Conservation (phyloP, 1,284 basidiomycete species). For the Ustilago shanxiensis region DNA sequence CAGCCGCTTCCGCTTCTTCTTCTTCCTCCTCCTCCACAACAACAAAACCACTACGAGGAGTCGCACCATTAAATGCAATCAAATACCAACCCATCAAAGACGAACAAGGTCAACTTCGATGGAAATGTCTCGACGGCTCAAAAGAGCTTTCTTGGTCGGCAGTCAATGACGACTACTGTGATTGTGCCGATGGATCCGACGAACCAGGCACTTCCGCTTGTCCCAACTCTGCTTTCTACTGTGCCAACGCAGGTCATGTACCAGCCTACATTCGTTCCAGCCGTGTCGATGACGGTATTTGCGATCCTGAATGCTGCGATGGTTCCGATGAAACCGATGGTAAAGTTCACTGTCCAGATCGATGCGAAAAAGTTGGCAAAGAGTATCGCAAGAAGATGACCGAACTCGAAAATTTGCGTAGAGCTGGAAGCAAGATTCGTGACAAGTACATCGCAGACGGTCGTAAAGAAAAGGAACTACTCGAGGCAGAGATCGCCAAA, state of each 20-base stretch:
- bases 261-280: slow-evolving; percentile 82
- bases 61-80: slow-evolving; percentile 28
- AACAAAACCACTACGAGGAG: slow-evolving; percentile 20
- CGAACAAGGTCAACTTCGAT: slow-evolving; percentile 32
- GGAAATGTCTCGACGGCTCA: slow-evolving; percentile 59
- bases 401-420: slow-evolving; percentile 81
- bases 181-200: slow-evolving; percentile 91
- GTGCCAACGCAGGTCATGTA: slow-evolving; percentile 88
- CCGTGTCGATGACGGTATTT: slow-evolving; percentile 93
- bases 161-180: slow-evolving; percentile 95
- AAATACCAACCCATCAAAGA: slow-evolving; percentile 29
- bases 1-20: slow-evolving; percentile 30
- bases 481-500: slow-evolving; percentile 59
- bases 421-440: slow-evolving; percentile 88
- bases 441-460: slow-evolving; percentile 85
- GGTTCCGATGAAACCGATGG: slow-evolving; percentile 86
- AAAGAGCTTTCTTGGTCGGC: slow-evolving; percentile 75
- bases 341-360: slow-evolving; percentile 78
- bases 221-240: slow-evolving; percentile 82
- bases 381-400: slow-evolving; percentile 78
- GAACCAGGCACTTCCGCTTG: slow-evolving; percentile 94
- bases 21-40: slow-evolving; percentile 15
- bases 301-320: slow-evolving; percentile 96
- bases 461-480: slow-evolving; percentile 74
- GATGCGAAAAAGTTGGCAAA: slow-evolving; percentile 82